A percentile compares a stretch with the other conserved stretches of the same genome.
phyloP scores from a whole-genome alignment of 2,329 filamentous ascomycete species.

The Lasiodiplodia citricola region DNA sequence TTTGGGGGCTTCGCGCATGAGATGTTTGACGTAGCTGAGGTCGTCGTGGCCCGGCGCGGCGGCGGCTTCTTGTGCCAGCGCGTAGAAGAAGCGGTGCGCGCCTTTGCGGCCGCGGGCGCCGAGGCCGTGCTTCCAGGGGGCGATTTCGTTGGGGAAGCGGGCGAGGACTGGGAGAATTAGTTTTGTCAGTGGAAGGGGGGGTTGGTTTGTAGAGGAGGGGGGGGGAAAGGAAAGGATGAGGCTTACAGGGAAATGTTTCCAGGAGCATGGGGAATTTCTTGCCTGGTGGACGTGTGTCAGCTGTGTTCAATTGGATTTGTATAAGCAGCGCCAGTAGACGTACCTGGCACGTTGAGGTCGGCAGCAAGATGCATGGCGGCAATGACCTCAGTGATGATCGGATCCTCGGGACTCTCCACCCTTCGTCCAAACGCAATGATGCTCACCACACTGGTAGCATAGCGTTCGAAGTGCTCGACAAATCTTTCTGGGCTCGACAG shows the following conservation, averaged over 20 bases:
- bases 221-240: slow-evolving; percentile 26
- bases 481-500: slow-evolving; percentile 53
- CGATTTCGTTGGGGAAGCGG: slow-evolving; percentile 35
- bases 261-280: slow-evolving; percentile 63
- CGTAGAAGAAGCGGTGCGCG: slow-evolving; percentile 43
- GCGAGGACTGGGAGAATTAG: slow-evolving; percentile 31
- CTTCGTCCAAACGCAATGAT: slow-evolving; percentile 64
- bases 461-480: slow-evolving; percentile 60
- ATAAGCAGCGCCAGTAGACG: neutral
- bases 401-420: slow-evolving; percentile 57
- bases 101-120: slow-evolving; percentile 36
- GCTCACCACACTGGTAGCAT: slow-evolving; percentile 60
- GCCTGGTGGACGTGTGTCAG: slow-evolving; percentile 54
- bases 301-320: slow-evolving; percentile 50
- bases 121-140: slow-evolving; percentile 44
- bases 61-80: slow-evolving; percentile 37
- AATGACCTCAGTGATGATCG: slow-evolving; percentile 65
- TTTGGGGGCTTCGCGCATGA: slow-evolving; percentile 49
- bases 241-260: slow-evolving; percentile 56
- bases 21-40: slow-evolving; percentile 38
- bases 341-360: slow-evolving; percentile 51
- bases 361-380: slow-evolving; percentile 63
- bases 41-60: slow-evolving; percentile 38
- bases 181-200: neutral
- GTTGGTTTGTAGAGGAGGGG: slow-evolving; percentile 47